Evolutionary conservation across 352 stramenopile genomes (phyloP), one percentile per base, ranked within the genome.

Genomic region (Blastocystis sp.): DNA sequence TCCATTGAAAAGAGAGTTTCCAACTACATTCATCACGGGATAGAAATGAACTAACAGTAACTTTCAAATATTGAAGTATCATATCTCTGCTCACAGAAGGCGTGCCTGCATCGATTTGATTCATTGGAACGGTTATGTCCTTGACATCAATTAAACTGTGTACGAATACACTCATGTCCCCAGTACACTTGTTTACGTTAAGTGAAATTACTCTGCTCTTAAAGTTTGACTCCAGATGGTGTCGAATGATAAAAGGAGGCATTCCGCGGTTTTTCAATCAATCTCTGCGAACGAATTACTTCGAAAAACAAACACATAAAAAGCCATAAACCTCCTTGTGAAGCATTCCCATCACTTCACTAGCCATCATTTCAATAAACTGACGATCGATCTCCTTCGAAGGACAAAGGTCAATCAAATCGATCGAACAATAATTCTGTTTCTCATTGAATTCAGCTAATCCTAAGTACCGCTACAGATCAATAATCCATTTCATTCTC

Each of bases 1-100:
- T 81, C 70, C 51, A 81, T 60, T 17, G 70, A 81, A 81, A 81
- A 64, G 35, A 81, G 44, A 44, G n/a, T 60, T 54, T 81, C 70
- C 27, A 81, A n/a, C 70, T 81, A 81, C 27, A 40, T 59, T 5
- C 51, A 24, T 64, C 42, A 60, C 51, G 22, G 35, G 11, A 22
- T 37, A 30, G 6, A 15, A 58, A 5, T 57, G 22, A 48, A 24
- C 66, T 5, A 13, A 78, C 66, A 42, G 27, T 24, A 42, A 15
- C 33, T 30, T 78, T 78, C 44, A 78, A 30, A 54, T 58, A 33
- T 22, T 57, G 22, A 19, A 78, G 57, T 37, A 53, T 27, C 3
- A 17, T 35, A 2, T 35, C 37, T 24, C 37, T 42, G 24, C 57
- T 30, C 37, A 57, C n/a, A 24, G 37, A 33, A 53, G 33, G 6